Percentiles rank a stretch among this genome's conserved stretches.
Evolutionary conservation across 2,329 filamentous ascomycete genomes (phyloP).

Genomic region (Xylariaceae sp.): DNA sequence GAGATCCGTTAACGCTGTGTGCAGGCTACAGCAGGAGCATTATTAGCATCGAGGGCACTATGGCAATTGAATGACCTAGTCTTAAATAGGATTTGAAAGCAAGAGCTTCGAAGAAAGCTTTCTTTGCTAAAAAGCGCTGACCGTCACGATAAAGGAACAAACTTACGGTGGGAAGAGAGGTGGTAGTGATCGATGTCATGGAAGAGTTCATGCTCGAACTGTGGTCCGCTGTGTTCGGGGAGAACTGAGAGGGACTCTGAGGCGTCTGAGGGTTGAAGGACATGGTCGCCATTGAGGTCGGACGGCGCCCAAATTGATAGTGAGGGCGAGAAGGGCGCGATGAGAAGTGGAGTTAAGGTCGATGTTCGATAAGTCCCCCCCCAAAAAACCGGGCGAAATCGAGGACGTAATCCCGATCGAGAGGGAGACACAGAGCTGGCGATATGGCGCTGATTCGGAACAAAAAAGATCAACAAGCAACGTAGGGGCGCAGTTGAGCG

Average conservation of each 20-base stretch:
- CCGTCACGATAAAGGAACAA: background rate
- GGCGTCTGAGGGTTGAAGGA: slow-evolving; percentile 65
- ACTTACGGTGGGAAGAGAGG: slow-evolving; percentile 50
- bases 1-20: slow-evolving; percentile 26
- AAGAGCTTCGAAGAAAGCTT: too few species aligned
- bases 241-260: slow-evolving; percentile 62
- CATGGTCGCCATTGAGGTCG: slow-evolving; percentile 46
- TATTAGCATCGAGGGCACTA: slow-evolving; percentile 4
- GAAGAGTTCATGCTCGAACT: slow-evolving; percentile 48
- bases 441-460: background rate
- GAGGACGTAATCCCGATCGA: slow-evolving; percentile 8
- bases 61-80: background rate
- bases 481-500: background rate
- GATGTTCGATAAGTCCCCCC: slow-evolving; percentile 6
- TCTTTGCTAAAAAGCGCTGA: too few species aligned
- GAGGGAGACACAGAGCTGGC: background rate
- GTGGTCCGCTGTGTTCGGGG: slow-evolving; percentile 50
- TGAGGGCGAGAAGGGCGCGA: slow-evolving; percentile 7
- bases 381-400: slow-evolving; percentile 7
- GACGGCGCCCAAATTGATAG: slow-evolving; percentile 10
- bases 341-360: slow-evolving; percentile 9
- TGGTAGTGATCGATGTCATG: slow-evolving; percentile 42
- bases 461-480: slow-evolving; percentile 4
- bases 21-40: slow-evolving; percentile 19
- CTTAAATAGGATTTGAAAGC: too few species aligned